Conservation (phyloP, 805 yeast genomes). For the Candida nemodendra region DNA sequence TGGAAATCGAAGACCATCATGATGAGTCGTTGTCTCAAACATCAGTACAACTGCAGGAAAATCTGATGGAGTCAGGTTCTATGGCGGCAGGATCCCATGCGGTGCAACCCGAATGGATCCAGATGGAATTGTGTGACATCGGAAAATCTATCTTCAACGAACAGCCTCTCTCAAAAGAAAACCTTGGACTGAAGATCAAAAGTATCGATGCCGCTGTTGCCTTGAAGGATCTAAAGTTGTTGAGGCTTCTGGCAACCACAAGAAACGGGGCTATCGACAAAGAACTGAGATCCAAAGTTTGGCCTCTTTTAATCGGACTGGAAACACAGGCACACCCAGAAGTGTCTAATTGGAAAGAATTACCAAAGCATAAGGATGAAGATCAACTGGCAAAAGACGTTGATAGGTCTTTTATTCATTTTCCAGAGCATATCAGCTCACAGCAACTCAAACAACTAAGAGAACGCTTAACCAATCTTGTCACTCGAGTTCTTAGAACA, state of each 20-base stretch:
- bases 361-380: conserved; percentile 64
- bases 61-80: too few relatives aligned
- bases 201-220: conserved; percentile 38
- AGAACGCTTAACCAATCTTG: conserved; percentile 40
- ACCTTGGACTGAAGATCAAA: conserved; percentile 36
- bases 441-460: conserved; percentile 34
- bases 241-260: conserved; percentile 39
- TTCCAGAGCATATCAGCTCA: conserved; percentile 28
- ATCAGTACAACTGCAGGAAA: too few relatives aligned
- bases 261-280: conserved; percentile 47
- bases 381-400: conserved; percentile 80
- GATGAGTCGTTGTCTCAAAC: too few relatives aligned
- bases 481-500: conserved; percentile 55
- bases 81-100: too few relatives aligned
- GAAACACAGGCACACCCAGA: conserved; percentile 9
- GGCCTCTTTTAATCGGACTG: conserved; percentile 52
- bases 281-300: conserved; percentile 41
- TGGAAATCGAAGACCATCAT: too few relatives aligned
- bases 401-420: conserved; percentile 59
- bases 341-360: conserved; percentile 19
- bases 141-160: conserved; percentile 47
- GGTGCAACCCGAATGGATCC: conserved; percentile 44
- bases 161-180: conserved; percentile 40
- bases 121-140: conserved; percentile 46
- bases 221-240: conserved; percentile 28